Evolutionary conservation across 257 asterid species (phyloP).

Genomic region (Petrea volubilis): DNA sequence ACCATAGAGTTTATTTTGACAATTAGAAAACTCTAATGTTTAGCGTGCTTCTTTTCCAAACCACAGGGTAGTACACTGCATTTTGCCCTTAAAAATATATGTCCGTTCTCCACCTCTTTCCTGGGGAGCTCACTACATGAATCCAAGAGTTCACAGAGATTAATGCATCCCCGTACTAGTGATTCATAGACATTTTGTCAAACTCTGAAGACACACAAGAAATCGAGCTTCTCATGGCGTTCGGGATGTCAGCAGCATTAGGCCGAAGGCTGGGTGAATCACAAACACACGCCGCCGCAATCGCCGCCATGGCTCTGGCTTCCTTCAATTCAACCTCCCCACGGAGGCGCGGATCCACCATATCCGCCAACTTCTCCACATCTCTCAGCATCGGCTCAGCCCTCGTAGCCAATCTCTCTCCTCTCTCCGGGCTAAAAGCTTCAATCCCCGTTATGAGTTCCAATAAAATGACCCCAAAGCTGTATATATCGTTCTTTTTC

Average conservation of each 20-base stretch:
- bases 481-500: slow-evolving; percentile 63
- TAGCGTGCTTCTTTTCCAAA: too few relatives aligned
- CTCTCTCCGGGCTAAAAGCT: slow-evolving; percentile 40
- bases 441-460: slow-evolving; percentile 71
- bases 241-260: slow-evolving; percentile 46
- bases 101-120: too few relatives aligned
- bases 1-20: too few relatives aligned
- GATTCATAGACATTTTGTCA: not conserved
- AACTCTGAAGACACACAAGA: slow-evolving; percentile 19
- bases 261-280: slow-evolving; percentile 60
- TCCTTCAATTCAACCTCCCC: slow-evolving; percentile 47
- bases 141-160: not conserved
- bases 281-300: slow-evolving; percentile 49
- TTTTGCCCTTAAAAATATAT: too few relatives aligned
- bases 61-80: too few relatives aligned
- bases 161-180: not conserved
- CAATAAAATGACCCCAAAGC: slow-evolving; percentile 60
- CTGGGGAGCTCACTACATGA: too few relatives aligned
- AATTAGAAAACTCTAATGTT: too few relatives aligned
- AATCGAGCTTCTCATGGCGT: slow-evolving; percentile 30
- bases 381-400: slow-evolving; percentile 45
- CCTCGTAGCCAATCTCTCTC: slow-evolving; percentile 46
- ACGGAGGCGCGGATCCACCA: slow-evolving; percentile 53
- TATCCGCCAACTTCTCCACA: slow-evolving; percentile 39
- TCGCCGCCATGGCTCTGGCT: slow-evolving; percentile 47